phyloP scores from a whole-genome alignment of 176 grass and related monocot species.

The Puya raimondii region DNA sequence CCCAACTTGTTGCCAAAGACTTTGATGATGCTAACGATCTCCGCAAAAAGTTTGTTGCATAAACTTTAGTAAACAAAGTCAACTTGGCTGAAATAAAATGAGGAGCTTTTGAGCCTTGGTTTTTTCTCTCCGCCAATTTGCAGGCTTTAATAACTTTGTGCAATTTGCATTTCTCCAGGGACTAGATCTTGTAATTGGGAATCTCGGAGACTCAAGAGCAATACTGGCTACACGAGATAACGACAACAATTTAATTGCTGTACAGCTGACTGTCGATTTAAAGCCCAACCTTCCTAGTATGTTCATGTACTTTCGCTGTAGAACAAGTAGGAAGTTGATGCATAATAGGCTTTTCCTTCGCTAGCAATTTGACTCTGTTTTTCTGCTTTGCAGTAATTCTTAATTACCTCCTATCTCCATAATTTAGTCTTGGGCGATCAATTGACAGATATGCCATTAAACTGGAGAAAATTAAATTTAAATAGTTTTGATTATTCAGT shows the following conservation, averaged over 20 bases:
- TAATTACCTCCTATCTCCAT: neutral
- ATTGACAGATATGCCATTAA: too few species aligned
- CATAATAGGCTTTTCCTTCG: neutral
- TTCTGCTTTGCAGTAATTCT: neutral
- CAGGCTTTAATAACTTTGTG: constrained; percentile 2
- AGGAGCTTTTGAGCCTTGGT: constrained; percentile 5
- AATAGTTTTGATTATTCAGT: too few species aligned
- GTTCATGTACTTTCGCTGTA: constrained; percentile 1
- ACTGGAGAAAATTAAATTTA: too few species aligned
- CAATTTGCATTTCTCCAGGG: constrained; percentile 46
- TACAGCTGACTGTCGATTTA: constrained; percentile 96
- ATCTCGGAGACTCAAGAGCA: constrained; percentile 97
- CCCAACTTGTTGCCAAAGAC: too few species aligned
- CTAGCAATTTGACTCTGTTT: neutral
- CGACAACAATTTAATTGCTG: constrained; percentile 75
- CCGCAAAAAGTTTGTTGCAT: neutral
- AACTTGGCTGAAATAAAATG: constrained; percentile 1
- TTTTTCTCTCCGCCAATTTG: neutral
- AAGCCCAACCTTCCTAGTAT: constrained; percentile 99
- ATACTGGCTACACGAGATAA: constrained; percentile 76
- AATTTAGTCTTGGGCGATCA: too few species aligned
- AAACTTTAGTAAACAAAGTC: neutral
- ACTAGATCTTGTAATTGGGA: constrained; percentile 87
- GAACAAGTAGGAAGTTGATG: neutral
- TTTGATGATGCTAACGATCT: too few species aligned